Evolutionary conservation across 305 asterid genomes (phyloP).

Genomic region (Ruellia speciosa): DNA sequence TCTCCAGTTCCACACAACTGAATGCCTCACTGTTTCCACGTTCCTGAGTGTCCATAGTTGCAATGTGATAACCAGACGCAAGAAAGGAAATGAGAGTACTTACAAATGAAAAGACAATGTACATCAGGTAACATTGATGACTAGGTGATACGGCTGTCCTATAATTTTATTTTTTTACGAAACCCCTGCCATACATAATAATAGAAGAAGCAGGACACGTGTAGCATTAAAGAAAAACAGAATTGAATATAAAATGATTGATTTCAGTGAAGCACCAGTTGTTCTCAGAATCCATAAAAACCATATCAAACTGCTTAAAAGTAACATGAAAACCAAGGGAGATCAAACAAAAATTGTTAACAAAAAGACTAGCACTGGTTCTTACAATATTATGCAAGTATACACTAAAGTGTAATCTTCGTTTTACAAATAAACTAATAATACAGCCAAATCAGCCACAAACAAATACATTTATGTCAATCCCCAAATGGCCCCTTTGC

Average conservation of each 20-base stretch:
- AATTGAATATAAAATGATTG: neutral
- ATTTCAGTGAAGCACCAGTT: neutral
- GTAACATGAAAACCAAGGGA: neutral
- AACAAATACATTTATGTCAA: no score
- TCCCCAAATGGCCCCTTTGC: no score
- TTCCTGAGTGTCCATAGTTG: conserved; percentile 41
- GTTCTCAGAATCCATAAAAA: neutral
- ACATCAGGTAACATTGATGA: neutral
- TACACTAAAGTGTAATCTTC: no score
- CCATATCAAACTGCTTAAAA: neutral
- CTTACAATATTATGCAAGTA: no score
- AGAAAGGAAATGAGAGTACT: neutral
- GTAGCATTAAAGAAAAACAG: neutral
- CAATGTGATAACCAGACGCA: neutral
- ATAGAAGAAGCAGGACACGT: neutral
- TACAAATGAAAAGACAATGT: conserved; percentile 15
- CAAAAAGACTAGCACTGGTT: neutral
- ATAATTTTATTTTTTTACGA: neutral
- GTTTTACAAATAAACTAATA: no score
- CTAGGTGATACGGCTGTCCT: neutral
- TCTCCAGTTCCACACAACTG: conserved; percentile 62
- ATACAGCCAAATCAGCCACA: no score
- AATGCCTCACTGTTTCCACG: conserved; percentile 56
- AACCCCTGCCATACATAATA: neutral
- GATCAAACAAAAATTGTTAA: neutral